These are phyloP conservation scores for Picochlorum sp. DNA, from an alignment of 139 green algal genomes.

Conservation along the genomic window DNA sequence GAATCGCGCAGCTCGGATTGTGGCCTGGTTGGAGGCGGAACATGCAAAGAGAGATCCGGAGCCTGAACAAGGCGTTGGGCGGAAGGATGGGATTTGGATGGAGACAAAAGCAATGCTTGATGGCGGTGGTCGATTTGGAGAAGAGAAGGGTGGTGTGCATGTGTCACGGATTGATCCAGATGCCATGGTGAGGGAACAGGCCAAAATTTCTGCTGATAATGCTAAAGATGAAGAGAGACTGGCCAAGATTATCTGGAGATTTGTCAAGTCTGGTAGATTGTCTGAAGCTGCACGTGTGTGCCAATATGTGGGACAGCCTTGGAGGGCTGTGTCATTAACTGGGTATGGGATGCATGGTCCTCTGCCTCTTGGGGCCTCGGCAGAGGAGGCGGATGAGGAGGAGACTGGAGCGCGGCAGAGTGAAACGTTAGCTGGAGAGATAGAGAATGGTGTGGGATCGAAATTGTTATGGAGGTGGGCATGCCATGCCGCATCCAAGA, in stretches of 20 bases:
- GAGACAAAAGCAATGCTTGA: constrained; percentile 39
- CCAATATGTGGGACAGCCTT: constrained; percentile 51
- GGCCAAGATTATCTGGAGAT: constrained; percentile 47
- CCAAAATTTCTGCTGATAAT: constrained; percentile 30
- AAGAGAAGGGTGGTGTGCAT: constrained; percentile 2
- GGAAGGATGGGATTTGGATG: constrained; percentile 55
- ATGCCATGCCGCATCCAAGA: constrained; percentile 38
- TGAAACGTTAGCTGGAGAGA: constrained; percentile 32
- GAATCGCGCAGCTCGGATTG: constrained; percentile 37
- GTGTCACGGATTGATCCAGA: constrained; percentile 69
- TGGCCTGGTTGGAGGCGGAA: constrained; percentile 58
- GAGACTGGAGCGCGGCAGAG: constrained; percentile 38
- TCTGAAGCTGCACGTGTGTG: constrained; percentile 40
- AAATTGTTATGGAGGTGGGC: constrained; percentile 62
- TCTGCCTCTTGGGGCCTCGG: constrained; percentile 52
- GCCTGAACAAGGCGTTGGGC: not conserved
- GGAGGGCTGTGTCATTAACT: constrained; percentile 51
- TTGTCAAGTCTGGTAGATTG: constrained; percentile 56
- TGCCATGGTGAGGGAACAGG: constrained; percentile 34
- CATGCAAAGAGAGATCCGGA: constrained; percentile 17
- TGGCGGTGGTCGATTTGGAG: not conserved
- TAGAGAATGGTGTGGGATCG: constrained; percentile 20
- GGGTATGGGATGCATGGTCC: constrained; percentile 46
- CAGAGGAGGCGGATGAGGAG: constrained; percentile 19
- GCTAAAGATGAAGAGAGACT: constrained; percentile 51